These are phyloP conservation scores for Aegilops tauschii DNA, from an alignment of 176 grass and related monocot genomes.

Conservation along the genomic window DNA sequence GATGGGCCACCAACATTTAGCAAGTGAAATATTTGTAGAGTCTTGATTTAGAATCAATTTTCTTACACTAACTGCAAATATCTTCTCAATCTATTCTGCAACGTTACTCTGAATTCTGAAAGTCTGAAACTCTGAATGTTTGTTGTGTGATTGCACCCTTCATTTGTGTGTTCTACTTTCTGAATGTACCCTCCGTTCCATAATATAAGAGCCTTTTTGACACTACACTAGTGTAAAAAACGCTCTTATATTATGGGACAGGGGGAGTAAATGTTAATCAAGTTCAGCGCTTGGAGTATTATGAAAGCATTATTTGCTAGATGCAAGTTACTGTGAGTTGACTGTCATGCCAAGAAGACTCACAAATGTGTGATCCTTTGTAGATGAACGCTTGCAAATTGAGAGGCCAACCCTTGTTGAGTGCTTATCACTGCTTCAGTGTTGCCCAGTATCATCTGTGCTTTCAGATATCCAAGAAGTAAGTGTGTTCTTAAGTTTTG, in stretches of 20 bases:
- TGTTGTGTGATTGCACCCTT: not conserved
- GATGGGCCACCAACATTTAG: not conserved
- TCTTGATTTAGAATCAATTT: not conserved
- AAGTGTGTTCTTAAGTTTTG: no score
- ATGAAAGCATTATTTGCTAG: not conserved
- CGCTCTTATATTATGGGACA: no score
- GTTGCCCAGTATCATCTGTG: no score
- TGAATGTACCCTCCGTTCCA: no score
- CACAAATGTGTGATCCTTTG: not conserved
- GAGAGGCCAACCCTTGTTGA: not conserved
- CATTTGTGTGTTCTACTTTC: not conserved
- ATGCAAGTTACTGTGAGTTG: not conserved
- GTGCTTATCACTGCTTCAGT: not conserved
- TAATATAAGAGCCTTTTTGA: no score
- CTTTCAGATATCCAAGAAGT: no score
- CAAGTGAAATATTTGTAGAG: not conserved
- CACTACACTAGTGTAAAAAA: no score
- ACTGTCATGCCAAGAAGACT: not conserved
- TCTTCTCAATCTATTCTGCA: not conserved
- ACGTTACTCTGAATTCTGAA: not conserved
- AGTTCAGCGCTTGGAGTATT: not conserved
- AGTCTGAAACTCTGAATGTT: not conserved
- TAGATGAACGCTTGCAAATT: not conserved
- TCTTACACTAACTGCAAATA: not conserved
- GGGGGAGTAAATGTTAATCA: not conserved